phyloP scores from a whole-genome alignment of 2,329 filamentous ascomycete species.

The Diaporthe eres region DNA sequence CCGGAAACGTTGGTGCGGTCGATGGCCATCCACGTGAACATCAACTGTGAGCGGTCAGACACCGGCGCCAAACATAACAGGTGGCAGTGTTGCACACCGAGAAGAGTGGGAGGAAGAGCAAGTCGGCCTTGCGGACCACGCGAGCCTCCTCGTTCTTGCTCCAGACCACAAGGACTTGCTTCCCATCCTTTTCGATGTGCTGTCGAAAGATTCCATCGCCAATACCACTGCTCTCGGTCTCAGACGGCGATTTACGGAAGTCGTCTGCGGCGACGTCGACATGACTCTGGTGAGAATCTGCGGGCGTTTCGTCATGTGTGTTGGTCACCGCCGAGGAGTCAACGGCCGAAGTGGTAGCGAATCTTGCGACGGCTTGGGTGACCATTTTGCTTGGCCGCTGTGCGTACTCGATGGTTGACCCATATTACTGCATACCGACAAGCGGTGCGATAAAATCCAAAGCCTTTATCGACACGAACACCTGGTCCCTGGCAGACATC shows the following conservation, averaged over 20 bases:
- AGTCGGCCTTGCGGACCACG: background rate
- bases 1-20: background rate
- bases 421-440: background rate
- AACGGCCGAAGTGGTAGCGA: background rate
- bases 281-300: background rate
- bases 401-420: background rate
- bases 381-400: background rate
- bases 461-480: background rate
- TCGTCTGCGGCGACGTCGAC: background rate
- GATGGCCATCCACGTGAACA: background rate
- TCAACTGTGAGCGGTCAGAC: background rate
- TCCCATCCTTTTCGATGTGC: background rate
- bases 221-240: background rate
- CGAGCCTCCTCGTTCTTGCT: background rate
- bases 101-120: background rate
- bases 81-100: background rate
- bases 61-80: fast-evolving
- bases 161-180: background rate
- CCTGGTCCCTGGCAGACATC: too few species aligned
- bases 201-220: background rate
- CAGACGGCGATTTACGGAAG: fast-evolving
- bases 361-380: background rate
- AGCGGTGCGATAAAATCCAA: too few species aligned
- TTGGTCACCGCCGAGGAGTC: background rate
- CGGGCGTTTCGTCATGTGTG: background rate